A percentile compares a stretch with the other conserved stretches of the same genome.
Conservation (phyloP, 2,329 filamentous ascomycete genomes). For the Aureobasidium sp. region DNA sequence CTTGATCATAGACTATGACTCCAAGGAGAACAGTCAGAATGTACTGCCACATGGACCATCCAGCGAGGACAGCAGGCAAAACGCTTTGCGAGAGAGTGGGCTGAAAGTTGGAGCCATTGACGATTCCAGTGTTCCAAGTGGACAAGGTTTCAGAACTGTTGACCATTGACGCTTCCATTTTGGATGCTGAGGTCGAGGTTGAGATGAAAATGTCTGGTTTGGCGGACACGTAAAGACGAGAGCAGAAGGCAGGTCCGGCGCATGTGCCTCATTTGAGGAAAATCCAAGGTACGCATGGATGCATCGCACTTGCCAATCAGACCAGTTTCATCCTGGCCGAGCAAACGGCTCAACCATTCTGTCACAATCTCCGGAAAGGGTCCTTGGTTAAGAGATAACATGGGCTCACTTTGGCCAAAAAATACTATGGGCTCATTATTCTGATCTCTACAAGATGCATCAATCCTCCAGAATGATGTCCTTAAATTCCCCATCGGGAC, state of each 20-base stretch:
- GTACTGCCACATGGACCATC: not conserved
- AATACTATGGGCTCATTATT: no score
- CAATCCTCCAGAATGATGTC: no score
- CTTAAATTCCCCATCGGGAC: not conserved
- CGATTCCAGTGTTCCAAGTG: no score
- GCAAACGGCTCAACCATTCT: not conserved
- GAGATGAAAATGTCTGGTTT: not conserved
- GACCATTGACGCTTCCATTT: not conserved
- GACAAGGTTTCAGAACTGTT: not conserved
- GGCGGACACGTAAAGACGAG: no score
- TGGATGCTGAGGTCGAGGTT: not conserved
- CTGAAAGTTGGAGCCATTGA: no score
- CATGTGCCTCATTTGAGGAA: no score
- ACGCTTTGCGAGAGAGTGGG: not conserved
- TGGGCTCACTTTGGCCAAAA: no score
- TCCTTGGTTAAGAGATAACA: no score
- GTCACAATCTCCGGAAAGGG: no score
- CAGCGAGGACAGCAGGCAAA: not conserved
- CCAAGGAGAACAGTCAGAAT: not conserved
- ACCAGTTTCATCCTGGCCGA: not conserved
- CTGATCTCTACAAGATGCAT: no score
- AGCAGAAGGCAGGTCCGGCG: no score
- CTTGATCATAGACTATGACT: slow-evolving; percentile 1
- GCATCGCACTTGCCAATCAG: not conserved
- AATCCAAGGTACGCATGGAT: no score